phyloP scores from a whole-genome alignment of 139 green algal species.

The Deuterostichococcus epilithicus region DNA sequence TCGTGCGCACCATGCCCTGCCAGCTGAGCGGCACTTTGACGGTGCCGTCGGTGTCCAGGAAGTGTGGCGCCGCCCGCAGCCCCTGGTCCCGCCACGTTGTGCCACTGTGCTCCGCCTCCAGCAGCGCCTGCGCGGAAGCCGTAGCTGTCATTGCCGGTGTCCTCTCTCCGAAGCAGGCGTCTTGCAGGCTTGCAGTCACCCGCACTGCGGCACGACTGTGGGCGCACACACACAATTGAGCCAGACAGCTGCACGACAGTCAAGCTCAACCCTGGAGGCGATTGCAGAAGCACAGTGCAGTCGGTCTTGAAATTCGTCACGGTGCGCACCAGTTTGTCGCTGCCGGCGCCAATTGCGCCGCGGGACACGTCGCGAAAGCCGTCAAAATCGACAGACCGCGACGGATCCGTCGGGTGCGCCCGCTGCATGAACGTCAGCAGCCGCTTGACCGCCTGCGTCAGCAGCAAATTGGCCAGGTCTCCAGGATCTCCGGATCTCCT shows the following conservation, averaged over 20 bases:
- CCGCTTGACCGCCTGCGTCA: slow-evolving; percentile 75
- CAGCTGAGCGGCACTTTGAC: slow-evolving; percentile 46
- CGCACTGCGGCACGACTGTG: too few species aligned
- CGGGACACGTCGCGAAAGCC: slow-evolving; percentile 46
- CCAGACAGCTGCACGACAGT: not conserved
- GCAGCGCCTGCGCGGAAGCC: slow-evolving; percentile 49
- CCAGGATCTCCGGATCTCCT: too few species aligned
- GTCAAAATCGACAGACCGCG: slow-evolving; percentile 79
- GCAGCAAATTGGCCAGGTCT: too few species aligned
- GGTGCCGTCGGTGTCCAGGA: slow-evolving; percentile 52
- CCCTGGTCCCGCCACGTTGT: slow-evolving; percentile 46
- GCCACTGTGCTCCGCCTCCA: slow-evolving; percentile 55
- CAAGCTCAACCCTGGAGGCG: not conserved
- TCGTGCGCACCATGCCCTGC: slow-evolving; percentile 24
- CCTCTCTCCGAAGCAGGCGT: too few species aligned
- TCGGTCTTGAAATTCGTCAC: too few species aligned
- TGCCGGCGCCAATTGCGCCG: slow-evolving; percentile 46
- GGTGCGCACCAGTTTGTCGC: slow-evolving; percentile 43
- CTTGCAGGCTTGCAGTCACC: too few species aligned
- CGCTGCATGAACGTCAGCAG: slow-evolving; percentile 85
- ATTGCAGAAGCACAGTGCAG: not conserved
- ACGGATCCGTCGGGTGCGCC: slow-evolving; percentile 80
- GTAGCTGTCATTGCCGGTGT: too few species aligned
- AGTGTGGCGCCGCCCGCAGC: slow-evolving; percentile 52
- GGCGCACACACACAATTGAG: slow-evolving; percentile 3